Percentiles rank a stretch among this genome's conserved stretches.
These are phyloP conservation scores for Colletotrichum scovillei DNA, from an alignment of 2,329 filamentous ascomycete species.

Conservation along the genomic window DNA sequence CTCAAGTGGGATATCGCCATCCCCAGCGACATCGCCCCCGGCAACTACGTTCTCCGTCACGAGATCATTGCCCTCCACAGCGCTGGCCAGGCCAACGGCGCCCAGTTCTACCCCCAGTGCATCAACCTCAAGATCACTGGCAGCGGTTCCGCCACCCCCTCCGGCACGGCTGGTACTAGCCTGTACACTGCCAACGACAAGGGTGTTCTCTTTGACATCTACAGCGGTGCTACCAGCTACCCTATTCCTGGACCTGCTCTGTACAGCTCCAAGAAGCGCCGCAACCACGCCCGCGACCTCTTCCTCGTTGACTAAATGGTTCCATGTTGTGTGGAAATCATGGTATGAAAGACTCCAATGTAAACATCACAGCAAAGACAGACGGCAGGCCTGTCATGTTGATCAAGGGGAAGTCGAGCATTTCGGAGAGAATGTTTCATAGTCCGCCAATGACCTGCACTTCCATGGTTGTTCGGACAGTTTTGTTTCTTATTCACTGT, in stretches of 20 bases:
- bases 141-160: constrained; percentile 44
- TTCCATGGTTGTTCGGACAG: not conserved
- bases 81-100: constrained; percentile 52
- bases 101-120: constrained; percentile 64
- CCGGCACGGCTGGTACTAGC: constrained; percentile 46
- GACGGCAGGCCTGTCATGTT: constrained; percentile 24
- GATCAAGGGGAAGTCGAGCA: not conserved
- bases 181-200: constrained; percentile 49
- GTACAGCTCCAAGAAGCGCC: constrained; percentile 27
- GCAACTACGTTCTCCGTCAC: constrained; percentile 66
- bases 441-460: not conserved
- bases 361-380: not conserved
- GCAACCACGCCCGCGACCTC: constrained; percentile 28
- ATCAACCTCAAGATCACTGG: constrained; percentile 60
- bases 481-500: constrained; percentile 24
- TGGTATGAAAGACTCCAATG: not conserved
- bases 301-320: constrained; percentile 6
- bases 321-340: not conserved
- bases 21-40: constrained; percentile 57
- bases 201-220: constrained; percentile 50
- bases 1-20: constrained; percentile 60
- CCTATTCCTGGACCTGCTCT: constrained; percentile 45
- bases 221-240: constrained; percentile 42
- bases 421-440: not conserved
- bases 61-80: constrained; percentile 67